Base-by-base conservation (phyloP, 768 basidiomycete species). In the Rubroboletus pulcherrimus region DNA sequence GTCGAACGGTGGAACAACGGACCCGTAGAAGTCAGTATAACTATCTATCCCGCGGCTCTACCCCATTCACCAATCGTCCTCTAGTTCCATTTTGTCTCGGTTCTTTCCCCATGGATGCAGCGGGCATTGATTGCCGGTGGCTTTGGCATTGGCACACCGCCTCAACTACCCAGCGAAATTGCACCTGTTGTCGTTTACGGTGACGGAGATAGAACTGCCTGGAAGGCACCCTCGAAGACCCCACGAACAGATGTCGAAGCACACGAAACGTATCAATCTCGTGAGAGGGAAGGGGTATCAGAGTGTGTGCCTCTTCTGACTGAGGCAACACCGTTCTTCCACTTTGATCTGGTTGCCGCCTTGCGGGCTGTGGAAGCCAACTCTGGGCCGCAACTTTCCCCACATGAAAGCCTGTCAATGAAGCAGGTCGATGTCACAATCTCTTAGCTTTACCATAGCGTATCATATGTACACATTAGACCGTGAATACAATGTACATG, bases 51-150 rank as follows among this genome's bases (percentile, higher is more conserved):
- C 19, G 4, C 9, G 4, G 24, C 34, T 26, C 8, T 14, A n/a
- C 19, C 21, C 17, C 38, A 40, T n/a, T 55, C 21, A 47, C 45
- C 33, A 58, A 60, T 35, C 49, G 21, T 48, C 19, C 65, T 76
- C 34, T 69, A 93, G 81, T 98, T 97, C 80, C 96, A 98, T 75
- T 99, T 99, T 69, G 88, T 92, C 5, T 84, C 89, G 35, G 78
- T 98, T 35, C 82, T 95, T 52, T 93, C 92, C 1, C 93, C 93
- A 0, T 99, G 95, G 96, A 91, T 93, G 56, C 84, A 89, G 52
- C 88, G 95, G 48, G 91, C 91, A 5, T 79, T 95, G 34, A 74
- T 93, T 45, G 92, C 94, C 5, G 95, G 89, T 55, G 93, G 93
- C 2, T 98, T 98, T 67, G 96, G 96, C 8, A 78, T 78, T 19